Evolutionary conservation across 441 rosid species (phyloP).

Genomic region (Arabidopsis lyrata): DNA sequence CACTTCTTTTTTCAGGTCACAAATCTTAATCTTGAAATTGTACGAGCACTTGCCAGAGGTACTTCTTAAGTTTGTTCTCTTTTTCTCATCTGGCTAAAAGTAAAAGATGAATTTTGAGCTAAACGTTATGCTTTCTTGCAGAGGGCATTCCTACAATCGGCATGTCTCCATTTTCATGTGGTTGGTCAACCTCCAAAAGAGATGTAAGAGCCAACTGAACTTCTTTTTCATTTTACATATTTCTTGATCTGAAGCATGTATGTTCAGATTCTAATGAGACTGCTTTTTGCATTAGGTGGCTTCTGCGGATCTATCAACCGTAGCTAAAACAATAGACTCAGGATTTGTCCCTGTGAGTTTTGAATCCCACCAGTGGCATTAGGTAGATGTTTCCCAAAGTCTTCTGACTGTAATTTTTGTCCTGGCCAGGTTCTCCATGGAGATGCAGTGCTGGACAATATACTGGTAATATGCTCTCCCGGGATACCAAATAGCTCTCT

Average conservation of each 20-base stretch:
- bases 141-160: conserved; percentile 92
- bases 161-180: conserved; percentile 91
- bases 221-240: neutral
- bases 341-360: conserved; percentile 92
- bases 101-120: conserved; percentile 2
- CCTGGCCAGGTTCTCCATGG: conserved; percentile 87
- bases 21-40: conserved; percentile 87
- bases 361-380: neutral
- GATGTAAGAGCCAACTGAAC: conserved; percentile 61
- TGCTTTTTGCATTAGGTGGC: conserved; percentile 56
- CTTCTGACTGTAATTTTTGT: conserved; percentile 4
- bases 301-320: conserved; percentile 70
- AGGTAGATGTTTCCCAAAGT: neutral
- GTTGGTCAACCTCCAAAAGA: conserved; percentile 82
- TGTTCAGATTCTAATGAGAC: neutral
- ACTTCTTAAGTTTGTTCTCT: conserved; percentile 31
- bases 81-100: neutral
- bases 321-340: conserved; percentile 70
- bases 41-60: conserved; percentile 95
- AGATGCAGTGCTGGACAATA: conserved; percentile 90
- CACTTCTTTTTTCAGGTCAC: conserved; percentile 64
- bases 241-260: conserved; percentile 15
- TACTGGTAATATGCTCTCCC: conserved; percentile 54
- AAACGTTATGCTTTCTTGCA: conserved; percentile 52
- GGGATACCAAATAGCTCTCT: conserved; percentile 9